Percentiles rank a stretch among this genome's conserved stretches.
phyloP scores from a whole-genome alignment of 306 rosid genomes.

The Vachellia pachyceras region DNA sequence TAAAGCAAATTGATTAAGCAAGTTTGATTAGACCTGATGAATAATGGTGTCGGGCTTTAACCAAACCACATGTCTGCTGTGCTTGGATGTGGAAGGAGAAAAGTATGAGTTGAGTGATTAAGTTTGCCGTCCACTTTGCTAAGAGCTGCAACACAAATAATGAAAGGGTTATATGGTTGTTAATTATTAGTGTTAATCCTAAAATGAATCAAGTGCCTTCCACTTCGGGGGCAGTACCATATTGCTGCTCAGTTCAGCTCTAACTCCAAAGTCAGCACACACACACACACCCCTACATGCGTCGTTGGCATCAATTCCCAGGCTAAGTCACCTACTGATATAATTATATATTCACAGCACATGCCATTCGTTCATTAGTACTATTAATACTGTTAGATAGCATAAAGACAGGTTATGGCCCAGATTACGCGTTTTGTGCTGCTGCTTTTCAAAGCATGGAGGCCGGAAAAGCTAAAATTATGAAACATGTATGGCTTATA shows the following conservation, averaged over 20 bases:
- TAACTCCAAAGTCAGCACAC: conserved; percentile 26
- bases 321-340: conserved; percentile 28
- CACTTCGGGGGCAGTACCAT: conserved; percentile 31
- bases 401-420: conserved; percentile 26
- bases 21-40: conserved; percentile 49
- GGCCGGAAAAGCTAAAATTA: conserved; percentile 38
- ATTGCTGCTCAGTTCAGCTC: conserved; percentile 27
- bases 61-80: conserved; percentile 61
- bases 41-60: conserved; percentile 65
- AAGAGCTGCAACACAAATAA: conserved; percentile 9
- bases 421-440: conserved; percentile 39
- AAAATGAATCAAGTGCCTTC: conserved; percentile 1
- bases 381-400: neutral
- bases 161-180: neutral
- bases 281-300: too few relatives aligned
- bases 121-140: conserved; percentile 43
- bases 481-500: conserved; percentile 35
- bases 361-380: neutral
- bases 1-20: too few relatives aligned
- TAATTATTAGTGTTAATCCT: neutral
- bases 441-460: conserved; percentile 47
- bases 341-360: neutral
- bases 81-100: conserved; percentile 24
- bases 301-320: conserved; percentile 22
- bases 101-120: conserved; percentile 39